Percentiles rank a stretch among this genome's conserved stretches.
These are phyloP conservation scores for Apiospora rasikravindrae DNA, from an alignment of 2,329 filamentous ascomycete species.

Conservation along the genomic window DNA sequence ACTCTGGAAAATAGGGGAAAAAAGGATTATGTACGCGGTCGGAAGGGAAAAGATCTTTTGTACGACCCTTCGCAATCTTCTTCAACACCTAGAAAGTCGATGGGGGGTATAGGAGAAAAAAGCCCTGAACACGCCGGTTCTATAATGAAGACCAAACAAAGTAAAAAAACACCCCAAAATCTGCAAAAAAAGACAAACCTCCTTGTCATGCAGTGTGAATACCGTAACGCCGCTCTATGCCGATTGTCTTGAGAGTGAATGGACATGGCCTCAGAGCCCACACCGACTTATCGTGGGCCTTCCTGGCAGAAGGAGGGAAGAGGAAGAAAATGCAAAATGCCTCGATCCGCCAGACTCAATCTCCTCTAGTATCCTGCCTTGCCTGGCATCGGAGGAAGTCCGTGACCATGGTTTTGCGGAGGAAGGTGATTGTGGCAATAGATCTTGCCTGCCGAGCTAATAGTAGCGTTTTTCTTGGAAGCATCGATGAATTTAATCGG, in stretches of 20 bases:
- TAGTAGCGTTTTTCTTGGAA: constrained; percentile 57
- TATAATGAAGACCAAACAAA: constrained; percentile 5
- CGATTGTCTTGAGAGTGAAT: not conserved
- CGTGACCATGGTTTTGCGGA: constrained; percentile 48
- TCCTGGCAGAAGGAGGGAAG: not conserved
- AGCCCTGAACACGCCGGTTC: constrained; percentile 8
- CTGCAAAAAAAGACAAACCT: not conserved
- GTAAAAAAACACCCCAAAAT: not conserved
- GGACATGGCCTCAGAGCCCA: not conserved
- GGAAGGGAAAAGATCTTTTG: constrained; percentile 2
- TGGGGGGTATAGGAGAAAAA: constrained; percentile 16
- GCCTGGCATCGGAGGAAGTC: constrained; percentile 61
- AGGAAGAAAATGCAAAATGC: not conserved
- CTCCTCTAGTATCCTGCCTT: constrained; percentile 54
- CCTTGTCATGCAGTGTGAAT: constrained; percentile 8
- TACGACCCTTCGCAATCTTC: constrained; percentile 12
- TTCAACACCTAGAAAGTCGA: constrained; percentile 16
- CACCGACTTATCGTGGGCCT: not conserved
- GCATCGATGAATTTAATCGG: constrained; percentile 65
- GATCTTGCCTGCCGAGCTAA: constrained; percentile 54
- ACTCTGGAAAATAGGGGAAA: not conserved
- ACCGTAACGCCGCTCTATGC: constrained; percentile 15
- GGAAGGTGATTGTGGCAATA: constrained; percentile 65
- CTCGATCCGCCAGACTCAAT: constrained; percentile 18
- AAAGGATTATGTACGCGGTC: not conserved